Conservation (phyloP, 306 rosid species). For the Luffa aegyptiaca region DNA sequence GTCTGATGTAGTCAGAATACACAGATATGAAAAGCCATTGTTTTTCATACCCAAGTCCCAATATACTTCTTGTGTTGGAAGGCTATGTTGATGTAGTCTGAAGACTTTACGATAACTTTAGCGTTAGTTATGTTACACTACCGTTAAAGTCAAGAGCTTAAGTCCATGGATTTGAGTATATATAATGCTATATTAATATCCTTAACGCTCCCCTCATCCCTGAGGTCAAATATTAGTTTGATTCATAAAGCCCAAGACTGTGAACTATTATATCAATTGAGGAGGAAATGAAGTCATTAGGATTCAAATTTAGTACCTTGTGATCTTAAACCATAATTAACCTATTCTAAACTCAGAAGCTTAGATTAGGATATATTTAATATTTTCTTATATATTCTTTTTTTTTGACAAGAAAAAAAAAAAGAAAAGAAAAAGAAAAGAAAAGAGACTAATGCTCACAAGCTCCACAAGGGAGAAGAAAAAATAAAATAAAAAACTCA, state of each 20-base stretch:
- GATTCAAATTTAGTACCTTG: no score
- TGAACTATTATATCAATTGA: neutral
- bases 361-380: no score
- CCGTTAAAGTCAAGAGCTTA: neutral
- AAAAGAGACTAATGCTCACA: no score
- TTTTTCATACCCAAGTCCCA: no score
- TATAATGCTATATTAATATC: neutral
- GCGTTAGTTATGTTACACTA: neutral
- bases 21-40: neutral
- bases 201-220: neutral
- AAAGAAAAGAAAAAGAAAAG: no score
- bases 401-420: no score
- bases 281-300: neutral
- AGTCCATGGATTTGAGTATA: neutral
- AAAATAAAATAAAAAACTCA: no score
- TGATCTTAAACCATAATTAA: no score
- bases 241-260: neutral
- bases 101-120: neutral
- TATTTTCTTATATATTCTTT: no score
- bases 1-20: neutral
- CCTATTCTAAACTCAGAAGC: no score
- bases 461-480: no score
- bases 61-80: neutral
- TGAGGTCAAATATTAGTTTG: no score
- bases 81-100: neutral